phyloP scores from a whole-genome alignment of 2,329 filamentous ascomycete genomes.

The Alternaria arborescens region DNA sequence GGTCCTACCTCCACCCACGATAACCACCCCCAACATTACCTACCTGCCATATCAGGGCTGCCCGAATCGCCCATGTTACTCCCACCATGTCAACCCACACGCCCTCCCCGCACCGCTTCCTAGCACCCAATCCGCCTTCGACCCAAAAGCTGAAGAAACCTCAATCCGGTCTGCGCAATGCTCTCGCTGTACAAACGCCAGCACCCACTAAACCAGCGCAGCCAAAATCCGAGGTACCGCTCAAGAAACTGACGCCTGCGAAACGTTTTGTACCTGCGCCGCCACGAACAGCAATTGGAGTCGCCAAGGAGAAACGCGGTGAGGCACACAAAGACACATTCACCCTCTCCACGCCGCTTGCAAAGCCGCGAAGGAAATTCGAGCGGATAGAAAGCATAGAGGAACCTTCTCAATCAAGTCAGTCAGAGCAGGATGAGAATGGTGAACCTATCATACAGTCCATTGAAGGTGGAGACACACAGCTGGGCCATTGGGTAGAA shows the following conservation, averaged over 20 bases:
- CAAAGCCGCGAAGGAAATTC: conserved; percentile 29
- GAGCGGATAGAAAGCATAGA: conserved; percentile 49
- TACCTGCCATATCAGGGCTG: background rate
- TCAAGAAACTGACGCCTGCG: conserved; percentile 37
- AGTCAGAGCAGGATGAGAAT: conserved; percentile 15
- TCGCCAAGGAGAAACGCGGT: conserved; percentile 10
- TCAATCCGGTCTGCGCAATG: conserved; percentile 36
- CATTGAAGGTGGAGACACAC: conserved; percentile 21
- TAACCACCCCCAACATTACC: background rate
- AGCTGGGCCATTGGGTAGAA: conserved; percentile 8
- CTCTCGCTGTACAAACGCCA: conserved; percentile 23
- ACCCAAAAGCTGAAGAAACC: conserved; percentile 34
- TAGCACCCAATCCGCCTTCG: conserved; percentile 29
- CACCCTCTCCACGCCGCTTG: conserved; percentile 21
- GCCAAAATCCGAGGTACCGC: conserved; percentile 6
- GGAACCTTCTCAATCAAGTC: conserved; percentile 36
- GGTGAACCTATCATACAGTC: conserved; percentile 17
- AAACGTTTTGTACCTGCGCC: conserved; percentile 45
- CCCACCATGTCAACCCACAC: conserved; percentile 37
- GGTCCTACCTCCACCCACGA: conserved; percentile 6
- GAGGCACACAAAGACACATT: conserved; percentile 2
- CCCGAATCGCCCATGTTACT: conserved; percentile 4
- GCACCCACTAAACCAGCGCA: background rate
- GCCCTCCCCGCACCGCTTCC: conserved; percentile 48
- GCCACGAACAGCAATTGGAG: conserved; percentile 15